Evolutionary conservation across 2,329 filamentous ascomycete genomes (phyloP).

Genomic region (Colletotrichum spinosum): DNA sequence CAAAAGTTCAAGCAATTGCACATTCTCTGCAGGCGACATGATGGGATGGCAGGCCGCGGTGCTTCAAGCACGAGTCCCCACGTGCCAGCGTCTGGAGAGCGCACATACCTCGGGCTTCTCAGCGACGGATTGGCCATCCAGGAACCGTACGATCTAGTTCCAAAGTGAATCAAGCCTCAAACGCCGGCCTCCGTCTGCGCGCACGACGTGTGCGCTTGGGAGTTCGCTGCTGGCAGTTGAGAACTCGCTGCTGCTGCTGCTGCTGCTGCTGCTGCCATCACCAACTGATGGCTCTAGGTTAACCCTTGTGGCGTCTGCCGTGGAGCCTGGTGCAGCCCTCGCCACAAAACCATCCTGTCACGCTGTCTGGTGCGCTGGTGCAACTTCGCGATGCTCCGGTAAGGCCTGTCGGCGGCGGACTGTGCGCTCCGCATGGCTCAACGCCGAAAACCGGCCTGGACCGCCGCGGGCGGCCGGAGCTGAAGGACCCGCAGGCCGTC

Average conservation of each 20-base stretch:
- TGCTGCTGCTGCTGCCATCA: not conserved
- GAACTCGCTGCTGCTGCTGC: not conserved
- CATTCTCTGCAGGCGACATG: too few species aligned
- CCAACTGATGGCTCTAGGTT: not conserved
- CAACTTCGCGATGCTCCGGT: not conserved
- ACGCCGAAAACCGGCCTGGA: conserved; percentile 19
- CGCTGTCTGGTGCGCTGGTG: not conserved
- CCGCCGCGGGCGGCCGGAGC: conserved; percentile 15
- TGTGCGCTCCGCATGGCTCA: not conserved
- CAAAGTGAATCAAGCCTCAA: conserved; percentile 21
- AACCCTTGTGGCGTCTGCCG: conserved; percentile 19
- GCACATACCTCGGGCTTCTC: not conserved
- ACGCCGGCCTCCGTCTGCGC: conserved; percentile 14
- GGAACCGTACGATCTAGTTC: conserved; percentile 13
- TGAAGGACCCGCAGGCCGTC: conserved; percentile 18
- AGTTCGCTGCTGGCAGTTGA: not conserved
- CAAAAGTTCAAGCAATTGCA: too few species aligned
- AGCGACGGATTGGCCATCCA: not conserved
- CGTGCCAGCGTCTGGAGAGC: too few species aligned
- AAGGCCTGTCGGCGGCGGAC: not conserved
- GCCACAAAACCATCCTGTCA: not conserved
- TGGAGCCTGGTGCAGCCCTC: conserved; percentile 9
- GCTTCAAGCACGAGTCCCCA: too few species aligned
- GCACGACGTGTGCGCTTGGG: not conserved
- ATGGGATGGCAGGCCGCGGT: too few species aligned